Base-by-base conservation (phyloP, 2,329 filamentous ascomycete species). In the Penicillium brevicompactum region DNA sequence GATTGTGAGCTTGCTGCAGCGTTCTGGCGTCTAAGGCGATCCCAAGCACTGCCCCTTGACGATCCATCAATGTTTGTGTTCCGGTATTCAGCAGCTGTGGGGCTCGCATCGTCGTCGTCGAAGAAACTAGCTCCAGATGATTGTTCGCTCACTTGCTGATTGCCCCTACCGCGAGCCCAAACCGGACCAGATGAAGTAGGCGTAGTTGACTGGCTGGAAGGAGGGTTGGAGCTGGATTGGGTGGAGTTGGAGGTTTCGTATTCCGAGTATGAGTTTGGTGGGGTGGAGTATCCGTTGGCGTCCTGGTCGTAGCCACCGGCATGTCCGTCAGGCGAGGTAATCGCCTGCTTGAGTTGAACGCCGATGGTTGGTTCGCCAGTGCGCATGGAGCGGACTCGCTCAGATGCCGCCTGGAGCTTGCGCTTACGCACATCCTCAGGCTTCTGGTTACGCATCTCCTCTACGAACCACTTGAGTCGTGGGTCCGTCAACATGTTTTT, bases 31-130 rank as follows among this genome's bases (percentile, higher is more conserved):
- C 74, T 63, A 37, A 77, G 67, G 10, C 73, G 70, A 13, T 72
- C 73, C 75, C 75, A 77, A 22, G 69, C 66, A 58, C 71, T 73
- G 9, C 70, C 70, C 14, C 47, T 14, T 14, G 59, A 44, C 2
- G 51, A 55, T 2, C 50, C 51, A 44, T 55, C 38, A 24, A 53
- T 44, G 27, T 55, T 60, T 34, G 57, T 50, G 14, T 61, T 52
- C 22, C 67, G 58, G 57, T 74, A 70, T 43, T 75, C 72, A 2
- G 61, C 55, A 11, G 70, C 70, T 3, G 68, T 68, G 11, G 73
- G 72, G 46, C 71, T 75, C 4, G 73, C 72, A 55, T 76, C 70
- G 41, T 76, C 67, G 40, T 70, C 67, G 30, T 68, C 69, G 55
- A 74, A 71, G 62, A 74, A 73, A 57, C 67, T 62, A 4, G 47